These are phyloP conservation scores for Jatropha curcas DNA, from an alignment of 345 rosid species.

Conservation along the genomic window DNA sequence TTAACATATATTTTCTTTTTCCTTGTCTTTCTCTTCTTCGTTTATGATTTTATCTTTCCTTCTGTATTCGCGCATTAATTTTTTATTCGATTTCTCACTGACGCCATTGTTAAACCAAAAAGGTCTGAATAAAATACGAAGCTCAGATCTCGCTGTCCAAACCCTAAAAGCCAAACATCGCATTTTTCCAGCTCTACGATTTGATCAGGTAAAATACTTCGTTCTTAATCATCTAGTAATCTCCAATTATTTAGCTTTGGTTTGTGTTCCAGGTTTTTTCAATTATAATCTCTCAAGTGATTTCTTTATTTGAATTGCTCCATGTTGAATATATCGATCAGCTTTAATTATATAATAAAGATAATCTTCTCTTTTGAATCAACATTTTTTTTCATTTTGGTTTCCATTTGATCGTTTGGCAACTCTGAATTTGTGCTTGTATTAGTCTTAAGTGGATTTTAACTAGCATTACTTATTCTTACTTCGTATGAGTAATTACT, in stretches of 20 bases:
- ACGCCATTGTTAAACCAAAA: conserved; percentile 21
- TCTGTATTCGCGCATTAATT: not conserved
- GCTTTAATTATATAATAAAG: not conserved
- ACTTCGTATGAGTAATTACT: not conserved
- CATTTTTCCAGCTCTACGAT: conserved; percentile 18
- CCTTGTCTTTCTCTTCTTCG: not conserved
- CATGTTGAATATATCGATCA: not conserved
- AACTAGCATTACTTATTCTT: not conserved
- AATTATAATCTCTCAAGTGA: no score
- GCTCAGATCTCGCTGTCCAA: conserved; percentile 30
- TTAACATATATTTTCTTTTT: not conserved
- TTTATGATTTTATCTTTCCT: not conserved
- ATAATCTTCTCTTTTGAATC: not conserved
- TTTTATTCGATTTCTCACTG: not conserved
- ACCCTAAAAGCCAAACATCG: conserved; percentile 14
- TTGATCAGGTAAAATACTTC: conserved; percentile 25
- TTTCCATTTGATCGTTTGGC: conserved; percentile 9
- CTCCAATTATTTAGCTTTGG: not conserved
- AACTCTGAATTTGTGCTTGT: not conserved
- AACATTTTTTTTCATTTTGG: not conserved
- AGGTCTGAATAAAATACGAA: not conserved
- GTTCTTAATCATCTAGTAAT: not conserved
- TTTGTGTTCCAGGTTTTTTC: no score
- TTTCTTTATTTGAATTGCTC: conserved; percentile 4
- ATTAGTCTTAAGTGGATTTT: not conserved